Evolutionary conservation across 768 basidiomycete species (phyloP).

Genomic region (Mycena albidolilacea): DNA sequence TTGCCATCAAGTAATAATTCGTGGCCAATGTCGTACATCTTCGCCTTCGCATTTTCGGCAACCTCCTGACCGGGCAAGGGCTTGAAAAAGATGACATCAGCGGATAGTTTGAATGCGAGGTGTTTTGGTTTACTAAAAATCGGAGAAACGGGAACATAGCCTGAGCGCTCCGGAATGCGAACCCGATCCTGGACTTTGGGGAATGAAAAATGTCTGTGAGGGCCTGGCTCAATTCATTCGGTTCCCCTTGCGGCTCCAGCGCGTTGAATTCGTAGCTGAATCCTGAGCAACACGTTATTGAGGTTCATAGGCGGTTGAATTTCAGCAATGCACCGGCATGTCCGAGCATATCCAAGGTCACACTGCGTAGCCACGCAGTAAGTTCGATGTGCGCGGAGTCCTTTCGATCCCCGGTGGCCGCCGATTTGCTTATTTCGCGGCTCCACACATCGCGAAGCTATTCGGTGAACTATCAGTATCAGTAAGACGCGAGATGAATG

Average conservation of each 20-base stretch:
- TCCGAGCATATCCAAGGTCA: constrained; percentile 60
- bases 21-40: constrained; percentile 55
- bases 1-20: constrained; percentile 59
- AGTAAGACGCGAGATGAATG: neutral
- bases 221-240: constrained; percentile 51
- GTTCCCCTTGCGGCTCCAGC: constrained; percentile 33
- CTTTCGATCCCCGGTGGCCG: constrained; percentile 9
- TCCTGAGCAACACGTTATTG: constrained; percentile 12
- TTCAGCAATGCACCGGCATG: constrained; percentile 49
- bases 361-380: constrained; percentile 51
- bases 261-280: constrained; percentile 20
- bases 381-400: constrained; percentile 47
- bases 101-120: constrained; percentile 8
- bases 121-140: constrained; percentile 41
- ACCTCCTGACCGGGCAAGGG: constrained; percentile 32
- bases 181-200: constrained; percentile 9
- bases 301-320: neutral
- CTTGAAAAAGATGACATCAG: constrained; percentile 7
- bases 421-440: constrained; percentile 37
- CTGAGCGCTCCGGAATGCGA: constrained; percentile 40
- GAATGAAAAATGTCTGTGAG: constrained; percentile 48
- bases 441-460: constrained; percentile 54
- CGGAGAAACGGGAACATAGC: constrained; percentile 47
- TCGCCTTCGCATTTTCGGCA: constrained; percentile 41
- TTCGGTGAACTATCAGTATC: neutral